phyloP scores from a whole-genome alignment of 257 asterid species.

The Datura wrightii region DNA sequence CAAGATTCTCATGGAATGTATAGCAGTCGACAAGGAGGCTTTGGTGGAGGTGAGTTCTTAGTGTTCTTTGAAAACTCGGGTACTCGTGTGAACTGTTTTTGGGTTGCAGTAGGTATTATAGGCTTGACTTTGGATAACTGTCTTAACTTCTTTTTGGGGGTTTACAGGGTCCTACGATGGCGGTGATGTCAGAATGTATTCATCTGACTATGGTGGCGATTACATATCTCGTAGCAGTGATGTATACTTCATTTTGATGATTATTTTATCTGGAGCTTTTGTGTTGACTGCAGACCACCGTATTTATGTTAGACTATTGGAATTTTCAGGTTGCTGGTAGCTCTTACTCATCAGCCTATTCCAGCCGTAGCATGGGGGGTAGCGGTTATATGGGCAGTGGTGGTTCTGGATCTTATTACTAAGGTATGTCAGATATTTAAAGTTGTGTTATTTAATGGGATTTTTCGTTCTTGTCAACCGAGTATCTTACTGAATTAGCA shows the following conservation, averaged over 20 bases:
- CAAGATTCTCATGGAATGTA: conserved; percentile 88
- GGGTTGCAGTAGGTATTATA: background rate
- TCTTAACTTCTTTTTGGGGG: background rate
- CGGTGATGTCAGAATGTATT: conserved; percentile 77
- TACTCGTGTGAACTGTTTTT: background rate
- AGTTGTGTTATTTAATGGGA: conserved; percentile 16
- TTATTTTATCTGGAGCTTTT: background rate
- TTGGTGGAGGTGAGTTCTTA: conserved; percentile 69
- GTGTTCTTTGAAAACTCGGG: background rate
- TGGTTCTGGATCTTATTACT: conserved; percentile 88
- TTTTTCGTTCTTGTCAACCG: background rate
- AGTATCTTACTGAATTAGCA: conserved; percentile 3
- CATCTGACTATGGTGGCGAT: conserved; percentile 79
- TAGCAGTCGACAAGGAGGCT: conserved; percentile 80
- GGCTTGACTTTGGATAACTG: background rate
- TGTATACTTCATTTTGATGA: conserved; percentile 49
- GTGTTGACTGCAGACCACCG: background rate
- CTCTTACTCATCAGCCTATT: conserved; percentile 83
- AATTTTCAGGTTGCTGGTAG: conserved; percentile 74
- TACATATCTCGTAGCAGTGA: conserved; percentile 80
- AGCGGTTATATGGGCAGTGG: conserved; percentile 80
- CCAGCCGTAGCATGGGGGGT: conserved; percentile 81
- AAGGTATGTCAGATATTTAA: conserved; percentile 46
- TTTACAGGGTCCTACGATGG: conserved; percentile 81
- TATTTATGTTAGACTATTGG: conserved; percentile 22